Evolutionary conservation across 2,329 filamentous ascomycete species (phyloP).

Genomic region (Penicillium polonicum): DNA sequence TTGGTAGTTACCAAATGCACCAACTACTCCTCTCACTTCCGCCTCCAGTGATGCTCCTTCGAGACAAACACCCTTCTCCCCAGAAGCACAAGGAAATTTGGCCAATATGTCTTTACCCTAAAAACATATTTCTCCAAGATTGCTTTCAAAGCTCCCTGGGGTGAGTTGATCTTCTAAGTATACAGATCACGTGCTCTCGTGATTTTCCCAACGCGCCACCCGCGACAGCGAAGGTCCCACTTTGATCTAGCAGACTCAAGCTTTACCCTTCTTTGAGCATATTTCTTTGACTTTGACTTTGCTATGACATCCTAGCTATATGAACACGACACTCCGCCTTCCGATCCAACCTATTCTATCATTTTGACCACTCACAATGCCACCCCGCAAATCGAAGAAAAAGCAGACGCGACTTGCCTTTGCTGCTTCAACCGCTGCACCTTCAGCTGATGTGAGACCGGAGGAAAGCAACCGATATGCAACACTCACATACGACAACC

Average conservation of each 20-base stretch:
- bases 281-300: neutral
- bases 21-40: neutral
- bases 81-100: too few relatives aligned
- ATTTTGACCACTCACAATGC: conserved; percentile 23
- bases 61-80: neutral
- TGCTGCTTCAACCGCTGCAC: conserved; percentile 34
- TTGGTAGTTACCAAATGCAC: neutral
- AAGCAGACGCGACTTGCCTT: conserved; percentile 48
- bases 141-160: neutral
- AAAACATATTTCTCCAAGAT: neutral
- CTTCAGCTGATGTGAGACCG: conserved; percentile 14
- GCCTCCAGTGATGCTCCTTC: neutral
- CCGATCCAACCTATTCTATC: neutral
- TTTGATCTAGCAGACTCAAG: neutral
- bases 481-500: conserved; percentile 35
- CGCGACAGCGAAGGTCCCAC: conserved; percentile 7
- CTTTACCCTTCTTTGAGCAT: conserved; percentile 2
- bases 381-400: conserved; percentile 31
- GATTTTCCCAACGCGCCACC: conserved; percentile 13
- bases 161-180: neutral
- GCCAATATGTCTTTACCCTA: neutral
- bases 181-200: conserved; percentile 24
- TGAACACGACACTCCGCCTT: neutral
- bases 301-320: neutral
- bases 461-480: conserved; percentile 31